These are phyloP conservation scores for Fraxinus anomala DNA, from an alignment of 257 asterid species.

Conservation along the genomic window DNA sequence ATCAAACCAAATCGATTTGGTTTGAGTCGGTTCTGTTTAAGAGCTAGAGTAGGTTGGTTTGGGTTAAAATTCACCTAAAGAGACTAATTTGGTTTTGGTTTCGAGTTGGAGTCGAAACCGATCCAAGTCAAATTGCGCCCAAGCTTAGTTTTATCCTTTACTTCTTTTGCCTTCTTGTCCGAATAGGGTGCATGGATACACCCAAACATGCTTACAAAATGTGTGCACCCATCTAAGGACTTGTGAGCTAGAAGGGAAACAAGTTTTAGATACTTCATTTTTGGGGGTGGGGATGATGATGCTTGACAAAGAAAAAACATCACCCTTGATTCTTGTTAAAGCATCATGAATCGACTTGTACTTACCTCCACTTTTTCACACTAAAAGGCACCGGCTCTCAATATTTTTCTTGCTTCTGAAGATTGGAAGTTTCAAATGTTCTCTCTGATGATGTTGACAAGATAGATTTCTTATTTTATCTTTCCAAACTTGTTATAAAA, in stretches of 20 bases:
- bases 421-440: not conserved
- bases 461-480: not conserved
- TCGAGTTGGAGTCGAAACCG: no score
- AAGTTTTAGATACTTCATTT: no score
- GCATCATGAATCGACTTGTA: not conserved
- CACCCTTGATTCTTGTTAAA: not conserved
- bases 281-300: no score
- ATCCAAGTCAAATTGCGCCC: no score
- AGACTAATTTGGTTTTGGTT: no score
- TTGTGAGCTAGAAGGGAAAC: not conserved
- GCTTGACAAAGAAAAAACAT: not conserved
- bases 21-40: no score
- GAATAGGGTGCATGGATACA: conserved; percentile 1
- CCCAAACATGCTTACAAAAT: not conserved
- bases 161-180: conserved; percentile 1
- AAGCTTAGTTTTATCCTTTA: not conserved
- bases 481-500: no score
- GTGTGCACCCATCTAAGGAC: not conserved
- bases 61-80: no score
- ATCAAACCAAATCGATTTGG: no score
- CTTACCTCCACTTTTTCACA: not conserved
- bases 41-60: no score
- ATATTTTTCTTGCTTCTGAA: not conserved
- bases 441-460: not conserved
- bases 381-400: not conserved